These are phyloP conservation scores for Linum lewisii DNA, from an alignment of 345 rosid species.

Conservation along the genomic window DNA sequence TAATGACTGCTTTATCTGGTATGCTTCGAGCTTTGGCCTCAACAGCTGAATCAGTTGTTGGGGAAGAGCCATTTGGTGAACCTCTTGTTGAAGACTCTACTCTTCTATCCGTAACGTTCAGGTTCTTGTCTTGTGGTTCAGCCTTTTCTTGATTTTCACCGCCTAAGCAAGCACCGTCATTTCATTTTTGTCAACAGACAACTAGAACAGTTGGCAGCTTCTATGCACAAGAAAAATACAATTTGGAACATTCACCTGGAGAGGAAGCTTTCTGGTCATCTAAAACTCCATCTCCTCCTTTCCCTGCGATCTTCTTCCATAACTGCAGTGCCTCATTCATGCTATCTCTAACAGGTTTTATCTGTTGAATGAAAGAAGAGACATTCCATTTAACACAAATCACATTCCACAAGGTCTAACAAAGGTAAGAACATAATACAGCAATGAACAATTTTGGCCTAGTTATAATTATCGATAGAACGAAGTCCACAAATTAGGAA, in stretches of 20 bases:
- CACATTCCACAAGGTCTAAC: slow-evolving; percentile 5
- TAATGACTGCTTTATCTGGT: slow-evolving; percentile 63
- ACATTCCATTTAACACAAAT: slow-evolving; percentile 9
- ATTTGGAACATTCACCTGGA: slow-evolving; percentile 31
- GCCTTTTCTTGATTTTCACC: slow-evolving; percentile 25
- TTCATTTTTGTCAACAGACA: slow-evolving; percentile 1
- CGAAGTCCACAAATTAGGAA: no score
- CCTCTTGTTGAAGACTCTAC: slow-evolving; percentile 38
- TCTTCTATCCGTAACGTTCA: slow-evolving; percentile 30
- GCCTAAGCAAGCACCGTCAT: slow-evolving; percentile 19
- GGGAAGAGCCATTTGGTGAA: slow-evolving; percentile 37
- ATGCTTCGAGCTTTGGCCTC: slow-evolving; percentile 59
- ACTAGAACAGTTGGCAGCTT: not conserved
- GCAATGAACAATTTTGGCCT: no score
- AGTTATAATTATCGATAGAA: no score
- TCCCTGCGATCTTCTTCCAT: slow-evolving; percentile 83
- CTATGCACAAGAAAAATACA: not conserved
- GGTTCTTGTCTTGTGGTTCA: slow-evolving; percentile 32
- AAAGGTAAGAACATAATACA: not conserved
- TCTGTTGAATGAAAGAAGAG: slow-evolving; percentile 38
- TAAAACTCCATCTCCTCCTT: slow-evolving; percentile 49
- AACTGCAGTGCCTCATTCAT: slow-evolving; percentile 85
- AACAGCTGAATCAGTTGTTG: slow-evolving; percentile 38
- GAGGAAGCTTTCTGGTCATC: slow-evolving; percentile 55
- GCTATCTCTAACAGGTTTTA: slow-evolving; percentile 92